These are phyloP conservation scores for Fusarium sp. DNA, from an alignment of 2,329 filamentous ascomycete genomes.

Conservation along the genomic window DNA sequence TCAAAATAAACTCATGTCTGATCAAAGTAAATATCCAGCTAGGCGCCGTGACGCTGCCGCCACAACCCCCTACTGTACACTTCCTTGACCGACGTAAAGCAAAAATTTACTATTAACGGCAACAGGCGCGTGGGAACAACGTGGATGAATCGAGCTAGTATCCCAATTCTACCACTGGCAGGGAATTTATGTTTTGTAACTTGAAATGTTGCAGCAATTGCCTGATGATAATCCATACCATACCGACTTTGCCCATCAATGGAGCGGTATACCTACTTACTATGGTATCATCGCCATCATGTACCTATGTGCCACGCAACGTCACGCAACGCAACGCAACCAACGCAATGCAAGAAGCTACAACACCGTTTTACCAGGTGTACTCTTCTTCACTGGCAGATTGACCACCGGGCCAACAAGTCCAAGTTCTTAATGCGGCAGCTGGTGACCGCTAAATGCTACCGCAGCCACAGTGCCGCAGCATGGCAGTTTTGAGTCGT, in stretches of 20 bases:
- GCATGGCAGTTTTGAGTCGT: conserved; percentile 6
- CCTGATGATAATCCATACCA: conserved; percentile 19
- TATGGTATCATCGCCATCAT: conserved; percentile 1
- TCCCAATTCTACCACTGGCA: not conserved
- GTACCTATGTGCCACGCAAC: conserved; percentile 22
- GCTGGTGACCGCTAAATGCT: conserved; percentile 21
- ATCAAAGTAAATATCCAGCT: not conserved
- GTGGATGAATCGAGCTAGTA: conserved; percentile 1
- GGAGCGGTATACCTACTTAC: not conserved
- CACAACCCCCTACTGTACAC: not conserved
- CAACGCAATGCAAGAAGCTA: conserved; percentile 2
- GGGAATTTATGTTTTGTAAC: conserved; percentile 5
- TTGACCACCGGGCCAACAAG: conserved; percentile 12
- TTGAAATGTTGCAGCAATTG: conserved; percentile 9
- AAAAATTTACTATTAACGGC: not conserved
- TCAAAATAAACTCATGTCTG: conserved; percentile 7
- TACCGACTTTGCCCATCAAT: conserved; percentile 13
- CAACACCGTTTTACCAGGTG: conserved; percentile 2
- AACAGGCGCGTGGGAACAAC: conserved; percentile 24
- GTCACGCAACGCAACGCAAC: no score
- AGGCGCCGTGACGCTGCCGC: conserved; percentile 10
- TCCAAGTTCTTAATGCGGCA: conserved; percentile 25
- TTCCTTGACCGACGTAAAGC: not conserved
- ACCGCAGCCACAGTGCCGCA: conserved; percentile 22
- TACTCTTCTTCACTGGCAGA: not conserved